Percentiles rank a stretch among this genome's conserved stretches.
Evolutionary conservation across 2,329 filamentous ascomycete species (phyloP).

Genomic region (Fusarium agapanthi): DNA sequence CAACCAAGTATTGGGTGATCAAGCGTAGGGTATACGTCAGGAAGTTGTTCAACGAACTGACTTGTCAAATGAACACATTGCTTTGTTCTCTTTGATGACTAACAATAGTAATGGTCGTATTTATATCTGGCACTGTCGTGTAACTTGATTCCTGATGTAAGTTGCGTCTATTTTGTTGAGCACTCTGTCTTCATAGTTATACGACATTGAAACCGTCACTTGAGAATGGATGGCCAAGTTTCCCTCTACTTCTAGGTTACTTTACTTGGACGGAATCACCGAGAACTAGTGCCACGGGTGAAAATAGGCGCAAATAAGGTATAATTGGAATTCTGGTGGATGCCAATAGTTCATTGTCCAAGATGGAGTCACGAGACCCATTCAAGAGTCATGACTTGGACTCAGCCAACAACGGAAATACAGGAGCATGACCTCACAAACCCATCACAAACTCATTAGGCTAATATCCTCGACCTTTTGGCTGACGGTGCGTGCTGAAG

Average conservation of each 20-base stretch:
- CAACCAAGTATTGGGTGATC: background rate
- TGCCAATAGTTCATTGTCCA: background rate
- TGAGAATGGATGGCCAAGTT: background rate
- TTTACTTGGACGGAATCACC: background rate
- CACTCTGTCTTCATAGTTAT: background rate
- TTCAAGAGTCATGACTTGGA: background rate
- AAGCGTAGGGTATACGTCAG: background rate
- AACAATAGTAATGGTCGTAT: background rate
- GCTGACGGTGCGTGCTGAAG: background rate
- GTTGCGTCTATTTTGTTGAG: background rate
- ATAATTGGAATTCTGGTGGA: background rate
- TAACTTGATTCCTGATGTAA: no score
- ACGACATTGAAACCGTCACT: background rate
- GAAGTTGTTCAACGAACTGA: background rate
- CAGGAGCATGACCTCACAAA: background rate
- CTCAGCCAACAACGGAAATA: background rate
- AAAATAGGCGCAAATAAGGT: background rate
- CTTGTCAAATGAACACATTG: background rate
- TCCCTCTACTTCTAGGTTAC: no score
- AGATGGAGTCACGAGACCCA: background rate
- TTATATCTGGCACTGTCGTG: no score
- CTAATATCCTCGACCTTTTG: background rate
- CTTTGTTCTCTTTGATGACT: background rate
- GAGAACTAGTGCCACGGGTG: background rate
- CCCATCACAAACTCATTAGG: no score